These are phyloP conservation scores for Volvariella volvacea DNA, from an alignment of 1,284 basidiomycete species.

Conservation along the genomic window DNA sequence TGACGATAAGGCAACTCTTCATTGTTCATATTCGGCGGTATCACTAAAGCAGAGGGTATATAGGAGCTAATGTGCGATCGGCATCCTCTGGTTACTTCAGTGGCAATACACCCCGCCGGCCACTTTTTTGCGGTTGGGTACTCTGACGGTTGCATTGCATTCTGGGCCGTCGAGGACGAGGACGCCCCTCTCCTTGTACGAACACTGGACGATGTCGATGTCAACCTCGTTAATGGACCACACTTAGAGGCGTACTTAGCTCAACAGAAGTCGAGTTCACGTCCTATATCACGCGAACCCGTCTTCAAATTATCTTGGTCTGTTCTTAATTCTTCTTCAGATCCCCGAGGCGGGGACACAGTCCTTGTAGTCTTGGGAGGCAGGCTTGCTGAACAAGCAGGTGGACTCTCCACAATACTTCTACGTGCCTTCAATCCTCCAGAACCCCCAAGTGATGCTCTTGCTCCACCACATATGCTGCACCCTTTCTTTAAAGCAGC, in stretches of 20 bases:
- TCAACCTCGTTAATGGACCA: conserved; percentile 42
- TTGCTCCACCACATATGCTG: conserved; percentile 18
- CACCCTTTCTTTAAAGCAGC: conserved; percentile 53
- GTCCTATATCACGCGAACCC: conserved; percentile 51
- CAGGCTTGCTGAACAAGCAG: conserved; percentile 40
- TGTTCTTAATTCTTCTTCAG: conserved; percentile 57
- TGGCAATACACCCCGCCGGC: conserved; percentile 67
- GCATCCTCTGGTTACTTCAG: conserved; percentile 62
- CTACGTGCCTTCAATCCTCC: conserved; percentile 69
- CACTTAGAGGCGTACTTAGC: conserved; percentile 37
- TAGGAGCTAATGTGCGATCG: conserved; percentile 70
- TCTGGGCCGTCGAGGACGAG: conserved; percentile 82
- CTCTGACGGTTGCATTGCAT: conserved; percentile 82
- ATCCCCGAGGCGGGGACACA: conserved; percentile 63
- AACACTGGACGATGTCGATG: conserved; percentile 55
- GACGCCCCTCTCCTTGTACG: conserved; percentile 77
- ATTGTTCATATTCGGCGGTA: neutral
- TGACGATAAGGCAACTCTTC: conserved; percentile 31
- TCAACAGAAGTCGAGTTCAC: conserved; percentile 3
- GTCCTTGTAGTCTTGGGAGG: conserved; percentile 79
- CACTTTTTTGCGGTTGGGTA: conserved; percentile 70
- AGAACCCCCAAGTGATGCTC: conserved; percentile 25
- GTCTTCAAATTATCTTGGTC: conserved; percentile 90
- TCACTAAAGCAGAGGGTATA: neutral
- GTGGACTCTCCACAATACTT: conserved; percentile 66